phyloP scores from a whole-genome alignment of 805 yeast species.

The Myxozyma nipponensis region DNA sequence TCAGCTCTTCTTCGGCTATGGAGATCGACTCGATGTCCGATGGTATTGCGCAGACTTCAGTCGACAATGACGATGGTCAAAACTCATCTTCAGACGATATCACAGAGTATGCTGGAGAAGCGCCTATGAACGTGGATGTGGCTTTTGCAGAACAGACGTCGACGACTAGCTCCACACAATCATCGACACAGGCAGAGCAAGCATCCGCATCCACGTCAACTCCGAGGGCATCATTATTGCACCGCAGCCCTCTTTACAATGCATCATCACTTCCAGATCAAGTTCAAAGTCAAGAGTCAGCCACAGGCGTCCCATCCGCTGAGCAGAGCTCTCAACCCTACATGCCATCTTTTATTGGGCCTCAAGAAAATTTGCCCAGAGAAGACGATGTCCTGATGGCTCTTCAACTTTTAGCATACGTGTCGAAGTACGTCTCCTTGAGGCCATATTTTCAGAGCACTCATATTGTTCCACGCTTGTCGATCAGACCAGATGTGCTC shows the following conservation, averaged over 20 bases:
- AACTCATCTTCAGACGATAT: slow-evolving; percentile 8
- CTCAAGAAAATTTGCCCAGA: slow-evolving; percentile 51
- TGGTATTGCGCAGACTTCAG: neutral
- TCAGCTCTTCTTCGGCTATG: neutral
- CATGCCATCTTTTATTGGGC: slow-evolving; percentile 16
- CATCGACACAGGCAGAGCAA: neutral
- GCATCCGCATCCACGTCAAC: neutral
- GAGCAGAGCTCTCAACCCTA: slow-evolving; percentile 4
- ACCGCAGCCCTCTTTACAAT: slow-evolving; percentile 8
- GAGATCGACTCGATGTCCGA: slow-evolving; percentile 6
- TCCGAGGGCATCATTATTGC: neutral
- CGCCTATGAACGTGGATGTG: neutral
- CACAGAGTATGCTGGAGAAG: neutral
- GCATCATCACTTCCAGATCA: neutral
- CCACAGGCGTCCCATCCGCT: neutral
- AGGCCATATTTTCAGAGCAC: slow-evolving; percentile 72
- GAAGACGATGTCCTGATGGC: slow-evolving; percentile 96
- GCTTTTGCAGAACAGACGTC: neutral
- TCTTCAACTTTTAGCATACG: slow-evolving; percentile 83
- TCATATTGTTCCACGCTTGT: slow-evolving; percentile 67
- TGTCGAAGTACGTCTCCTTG: slow-evolving; percentile 81
- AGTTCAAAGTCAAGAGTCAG: too few species aligned
- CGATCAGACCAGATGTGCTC: slow-evolving; percentile 37
- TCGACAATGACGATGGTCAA: slow-evolving; percentile 6
- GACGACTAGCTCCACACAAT: neutral